These are phyloP conservation scores for Chenopodium formosanum DNA, from an alignment of 148 eudicot species.

Conservation along the genomic window DNA sequence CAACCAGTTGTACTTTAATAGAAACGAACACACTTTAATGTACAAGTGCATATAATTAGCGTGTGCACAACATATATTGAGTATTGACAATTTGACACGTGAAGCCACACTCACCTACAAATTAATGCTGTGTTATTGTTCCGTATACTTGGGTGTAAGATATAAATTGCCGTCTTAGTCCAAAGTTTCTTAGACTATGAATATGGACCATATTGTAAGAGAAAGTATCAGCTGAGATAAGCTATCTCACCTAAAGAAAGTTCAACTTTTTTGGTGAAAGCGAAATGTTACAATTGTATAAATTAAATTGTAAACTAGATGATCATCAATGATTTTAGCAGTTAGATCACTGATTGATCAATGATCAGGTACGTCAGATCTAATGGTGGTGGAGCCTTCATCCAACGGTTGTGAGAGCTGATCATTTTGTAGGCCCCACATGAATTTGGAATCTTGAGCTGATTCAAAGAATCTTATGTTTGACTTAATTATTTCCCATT, in stretches of 20 bases:
- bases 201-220: constrained; percentile 13
- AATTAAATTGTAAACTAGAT: not conserved
- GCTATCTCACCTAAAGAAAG: constrained; percentile 15
- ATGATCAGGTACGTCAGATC: not conserved
- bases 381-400: constrained; percentile 4
- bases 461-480: not conserved
- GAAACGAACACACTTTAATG: not conserved
- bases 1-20: no score
- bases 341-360: not conserved
- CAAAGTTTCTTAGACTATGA: not conserved
- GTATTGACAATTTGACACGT: no score
- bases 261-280: constrained; percentile 11
- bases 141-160: no score
- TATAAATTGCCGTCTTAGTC: not conserved
- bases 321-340: not conserved
- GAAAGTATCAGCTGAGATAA: constrained; percentile 26
- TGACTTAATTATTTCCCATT: not conserved
- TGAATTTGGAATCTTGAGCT: constrained; percentile 11
- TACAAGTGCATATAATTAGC: no score
- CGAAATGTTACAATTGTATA: not conserved
- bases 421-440: constrained; percentile 8
- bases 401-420: constrained; percentile 12
- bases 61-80: no score
- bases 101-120: no score
- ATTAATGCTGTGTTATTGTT: no score